Conservation (phyloP, 768 basidiomycete genomes). For the Trametes cinnabarina region DNA sequence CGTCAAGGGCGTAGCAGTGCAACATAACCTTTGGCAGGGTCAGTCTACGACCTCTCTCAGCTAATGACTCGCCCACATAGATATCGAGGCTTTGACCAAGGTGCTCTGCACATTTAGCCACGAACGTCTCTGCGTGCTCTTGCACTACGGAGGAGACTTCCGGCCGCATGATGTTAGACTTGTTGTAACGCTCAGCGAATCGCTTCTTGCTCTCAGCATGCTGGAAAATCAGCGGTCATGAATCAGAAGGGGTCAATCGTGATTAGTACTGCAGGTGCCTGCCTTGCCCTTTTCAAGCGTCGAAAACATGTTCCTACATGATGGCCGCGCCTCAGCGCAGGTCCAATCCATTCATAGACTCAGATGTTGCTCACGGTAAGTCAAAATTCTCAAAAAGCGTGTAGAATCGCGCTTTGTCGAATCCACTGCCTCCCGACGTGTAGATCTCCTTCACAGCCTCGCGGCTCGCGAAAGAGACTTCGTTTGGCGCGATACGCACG, state of each 20-base stretch:
- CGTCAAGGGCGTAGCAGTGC: slow-evolving; percentile 24
- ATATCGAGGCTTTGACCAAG: slow-evolving; percentile 16
- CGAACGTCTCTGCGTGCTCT: slow-evolving; percentile 17
- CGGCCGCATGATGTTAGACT: slow-evolving; percentile 17
- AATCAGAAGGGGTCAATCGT: not conserved
- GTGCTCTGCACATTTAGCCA: slow-evolving; percentile 10
- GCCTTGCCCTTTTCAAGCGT: slow-evolving; percentile 11
- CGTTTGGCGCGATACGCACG: slow-evolving; percentile 22
- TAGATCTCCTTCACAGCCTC: slow-evolving; percentile 26
- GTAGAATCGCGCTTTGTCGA: slow-evolving; percentile 22
- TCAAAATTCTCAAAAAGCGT: slow-evolving; percentile 15
- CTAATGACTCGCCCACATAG: slow-evolving; percentile 6
- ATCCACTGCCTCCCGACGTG: slow-evolving; percentile 24
- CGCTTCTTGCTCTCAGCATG: slow-evolving; percentile 19
- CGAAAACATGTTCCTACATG: slow-evolving; percentile 22
- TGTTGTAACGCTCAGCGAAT: slow-evolving; percentile 23
- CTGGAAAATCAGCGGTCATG: not conserved
- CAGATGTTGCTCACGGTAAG: slow-evolving; percentile 10
- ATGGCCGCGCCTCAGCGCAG: not conserved
- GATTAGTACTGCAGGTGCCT: not conserved
- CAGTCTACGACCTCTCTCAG: not conserved
- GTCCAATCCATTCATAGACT: too few relatives aligned
- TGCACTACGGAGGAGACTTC: slow-evolving; percentile 16
- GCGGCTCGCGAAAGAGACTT: slow-evolving; percentile 23
- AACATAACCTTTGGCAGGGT: slow-evolving; percentile 1